These are phyloP conservation scores for Hansenula sp. DNA, from an alignment of 1,139 yeast species.

Conservation along the genomic window DNA sequence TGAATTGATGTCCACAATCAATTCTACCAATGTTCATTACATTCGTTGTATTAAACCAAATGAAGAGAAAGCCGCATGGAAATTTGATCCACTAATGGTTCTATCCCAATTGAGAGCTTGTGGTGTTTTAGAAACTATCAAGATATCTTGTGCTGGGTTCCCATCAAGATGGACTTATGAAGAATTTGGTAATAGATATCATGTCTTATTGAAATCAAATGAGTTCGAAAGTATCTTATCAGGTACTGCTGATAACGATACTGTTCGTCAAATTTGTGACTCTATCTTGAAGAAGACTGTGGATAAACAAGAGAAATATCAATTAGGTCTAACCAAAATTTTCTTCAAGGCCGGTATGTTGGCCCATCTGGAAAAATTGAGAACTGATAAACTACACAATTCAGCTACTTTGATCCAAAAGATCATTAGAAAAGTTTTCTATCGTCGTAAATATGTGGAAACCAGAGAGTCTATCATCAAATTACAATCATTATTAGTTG, in stretches of 20 bases:
- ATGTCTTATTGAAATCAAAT: slow-evolving; percentile 69
- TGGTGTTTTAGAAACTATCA: slow-evolving; percentile 95
- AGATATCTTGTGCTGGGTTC: slow-evolving; percentile 97
- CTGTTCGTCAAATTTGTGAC: slow-evolving; percentile 62
- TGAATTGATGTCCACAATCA: slow-evolving; percentile 88
- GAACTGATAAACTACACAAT: slow-evolving; percentile 70
- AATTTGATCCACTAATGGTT: slow-evolving; percentile 93
- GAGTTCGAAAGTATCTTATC: slow-evolving; percentile 65
- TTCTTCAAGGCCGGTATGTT: slow-evolving; percentile 96
- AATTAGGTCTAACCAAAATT: slow-evolving; percentile 84
- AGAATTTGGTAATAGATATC: slow-evolving; percentile 89
- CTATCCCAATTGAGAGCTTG: slow-evolving; percentile 94
- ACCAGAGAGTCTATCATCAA: slow-evolving; percentile 50
- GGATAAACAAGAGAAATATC: slow-evolving; percentile 65
- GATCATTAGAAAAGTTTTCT: slow-evolving; percentile 65
- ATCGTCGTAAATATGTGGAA: slow-evolving; percentile 57
- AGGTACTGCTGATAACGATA: slow-evolving; percentile 50
- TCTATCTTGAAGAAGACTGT: slow-evolving; percentile 62
- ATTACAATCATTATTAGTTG: slow-evolving; percentile 64
- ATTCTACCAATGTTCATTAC: slow-evolving; percentile 93
- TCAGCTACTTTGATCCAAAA: slow-evolving; percentile 88
- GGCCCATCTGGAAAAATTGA: slow-evolving; percentile 84
- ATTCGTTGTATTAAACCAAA: slow-evolving; percentile 98
- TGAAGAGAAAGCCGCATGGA: slow-evolving; percentile 93
- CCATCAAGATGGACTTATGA: slow-evolving; percentile 96